A percentile compares a stretch with the other conserved stretches of the same genome.
These are phyloP conservation scores for Chlamydomonas sp. DNA, from an alignment of 139 green algal species.

Conservation along the genomic window DNA sequence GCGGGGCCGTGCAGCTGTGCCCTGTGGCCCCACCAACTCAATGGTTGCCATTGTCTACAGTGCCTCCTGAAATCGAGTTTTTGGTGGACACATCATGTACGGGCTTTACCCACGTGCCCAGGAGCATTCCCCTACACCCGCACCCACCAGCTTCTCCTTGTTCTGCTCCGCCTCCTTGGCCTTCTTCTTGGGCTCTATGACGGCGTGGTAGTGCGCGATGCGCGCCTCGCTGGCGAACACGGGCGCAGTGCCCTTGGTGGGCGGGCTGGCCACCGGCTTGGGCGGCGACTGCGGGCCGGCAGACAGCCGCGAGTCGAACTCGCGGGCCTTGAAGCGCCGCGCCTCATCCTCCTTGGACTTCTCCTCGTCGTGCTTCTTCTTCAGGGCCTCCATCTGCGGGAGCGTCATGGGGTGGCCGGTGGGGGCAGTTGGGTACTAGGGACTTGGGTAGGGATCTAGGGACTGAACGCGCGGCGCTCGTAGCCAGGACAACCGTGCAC, in stretches of 20 bases:
- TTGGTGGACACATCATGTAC: no score
- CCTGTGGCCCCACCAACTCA: neutral
- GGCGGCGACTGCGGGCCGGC: slow-evolving; percentile 16
- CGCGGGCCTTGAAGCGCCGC: slow-evolving; percentile 38
- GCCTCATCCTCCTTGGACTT: slow-evolving; percentile 14
- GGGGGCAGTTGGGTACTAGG: no score
- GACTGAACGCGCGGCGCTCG: no score
- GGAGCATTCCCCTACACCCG: neutral
- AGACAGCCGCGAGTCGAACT: slow-evolving; percentile 22
- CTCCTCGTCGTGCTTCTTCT: slow-evolving; percentile 27
- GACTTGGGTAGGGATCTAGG: no score
- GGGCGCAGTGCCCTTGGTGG: slow-evolving; percentile 16
- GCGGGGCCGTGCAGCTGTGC: neutral
- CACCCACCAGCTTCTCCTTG: slow-evolving; percentile 41
- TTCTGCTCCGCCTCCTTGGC: slow-evolving; percentile 19
- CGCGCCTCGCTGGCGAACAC: slow-evolving; percentile 38
- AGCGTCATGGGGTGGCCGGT: neutral
- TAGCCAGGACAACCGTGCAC: no score
- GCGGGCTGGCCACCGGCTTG: slow-evolving; percentile 16
- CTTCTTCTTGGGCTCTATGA: slow-evolving; percentile 40
- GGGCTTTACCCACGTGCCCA: no score
- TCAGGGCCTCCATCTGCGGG: slow-evolving; percentile 24
- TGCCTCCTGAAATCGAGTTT: no score
- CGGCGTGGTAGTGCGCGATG: slow-evolving; percentile 36
- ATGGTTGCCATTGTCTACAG: no score